These are phyloP conservation scores for Microdochium paspali DNA, from an alignment of 2,329 filamentous ascomycete species.

Conservation along the genomic window DNA sequence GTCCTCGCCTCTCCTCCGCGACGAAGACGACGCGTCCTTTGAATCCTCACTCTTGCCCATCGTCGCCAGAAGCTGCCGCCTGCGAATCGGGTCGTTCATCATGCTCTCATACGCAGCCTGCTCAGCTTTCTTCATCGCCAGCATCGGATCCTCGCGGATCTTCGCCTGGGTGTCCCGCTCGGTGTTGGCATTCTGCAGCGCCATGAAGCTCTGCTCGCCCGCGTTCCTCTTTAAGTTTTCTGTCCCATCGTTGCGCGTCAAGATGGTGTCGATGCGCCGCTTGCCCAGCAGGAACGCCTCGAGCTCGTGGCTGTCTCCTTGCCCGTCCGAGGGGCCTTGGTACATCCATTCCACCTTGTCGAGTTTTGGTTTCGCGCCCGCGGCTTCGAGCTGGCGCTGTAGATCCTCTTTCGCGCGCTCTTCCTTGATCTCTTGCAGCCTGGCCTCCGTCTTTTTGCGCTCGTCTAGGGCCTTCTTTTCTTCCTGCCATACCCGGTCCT, in stretches of 20 bases:
- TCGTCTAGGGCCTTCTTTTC: constrained; percentile 90
- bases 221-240: constrained; percentile 73
- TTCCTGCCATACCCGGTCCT: constrained; percentile 81
- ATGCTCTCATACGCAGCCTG: constrained; percentile 70
- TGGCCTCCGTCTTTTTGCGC: constrained; percentile 85
- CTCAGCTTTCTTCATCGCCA: constrained; percentile 90
- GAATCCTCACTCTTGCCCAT: constrained; percentile 49
- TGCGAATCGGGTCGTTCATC: constrained; percentile 67
- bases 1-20: constrained; percentile 31
- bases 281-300: constrained; percentile 92
- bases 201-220: constrained; percentile 48
- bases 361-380: constrained; percentile 70
- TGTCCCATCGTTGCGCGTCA: constrained; percentile 73
- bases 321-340: constrained; percentile 70
- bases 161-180: constrained; percentile 75
- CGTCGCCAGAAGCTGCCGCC: constrained; percentile 55
- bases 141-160: constrained; percentile 79
- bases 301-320: constrained; percentile 76
- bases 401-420: constrained; percentile 90
- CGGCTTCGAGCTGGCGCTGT: constrained; percentile 78
- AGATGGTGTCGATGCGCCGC: constrained; percentile 72
- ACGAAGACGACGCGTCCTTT: constrained; percentile 14
- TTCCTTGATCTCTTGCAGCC: constrained; percentile 87
- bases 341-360: constrained; percentile 99
- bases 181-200: constrained; percentile 60